Evolutionary conservation across 2,329 filamentous ascomycete genomes (phyloP).

Genomic region (Apiospora marii): DNA sequence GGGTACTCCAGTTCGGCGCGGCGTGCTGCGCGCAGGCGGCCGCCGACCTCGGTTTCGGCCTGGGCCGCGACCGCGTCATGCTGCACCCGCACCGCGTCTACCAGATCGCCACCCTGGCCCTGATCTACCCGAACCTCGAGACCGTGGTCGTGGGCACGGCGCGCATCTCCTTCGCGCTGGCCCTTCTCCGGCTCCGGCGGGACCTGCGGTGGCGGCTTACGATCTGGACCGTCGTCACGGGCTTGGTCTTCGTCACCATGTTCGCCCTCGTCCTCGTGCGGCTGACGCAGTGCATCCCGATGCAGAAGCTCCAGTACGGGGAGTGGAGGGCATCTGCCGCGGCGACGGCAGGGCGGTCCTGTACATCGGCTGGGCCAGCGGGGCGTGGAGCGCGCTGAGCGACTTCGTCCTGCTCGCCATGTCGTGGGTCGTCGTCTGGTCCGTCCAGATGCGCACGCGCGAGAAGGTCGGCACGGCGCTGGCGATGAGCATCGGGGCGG

Average conservation of each 20-base stretch:
- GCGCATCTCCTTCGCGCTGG: constrained; percentile 24
- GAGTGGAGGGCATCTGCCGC: not conserved
- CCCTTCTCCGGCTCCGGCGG: constrained; percentile 11
- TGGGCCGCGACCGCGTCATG: not conserved
- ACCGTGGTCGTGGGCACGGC: constrained; percentile 19
- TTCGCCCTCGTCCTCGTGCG: constrained; percentile 17
- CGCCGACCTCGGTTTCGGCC: constrained; percentile 15
- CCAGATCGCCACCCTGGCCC: constrained; percentile 23
- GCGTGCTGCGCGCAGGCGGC: constrained; percentile 20
- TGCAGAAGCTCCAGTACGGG: constrained; percentile 16
- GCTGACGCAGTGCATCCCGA: constrained; percentile 22
- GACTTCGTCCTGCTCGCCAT: constrained; percentile 26
- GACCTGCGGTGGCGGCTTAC: not conserved
- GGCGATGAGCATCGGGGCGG: constrained; percentile 26
- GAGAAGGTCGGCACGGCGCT: constrained; percentile 27
- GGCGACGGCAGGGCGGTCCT: not conserved
- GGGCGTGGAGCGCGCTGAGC: constrained; percentile 25
- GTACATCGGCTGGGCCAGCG: constrained; percentile 27
- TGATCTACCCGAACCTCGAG: constrained; percentile 20
- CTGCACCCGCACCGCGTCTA: not conserved
- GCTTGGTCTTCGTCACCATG: constrained; percentile 23
- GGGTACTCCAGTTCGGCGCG: constrained; percentile 9
- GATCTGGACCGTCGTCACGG: not conserved
- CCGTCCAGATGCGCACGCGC: constrained; percentile 22
- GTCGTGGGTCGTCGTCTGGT: constrained; percentile 27